Conservation (phyloP, 1,139 yeast genomes). For the Tardiomyces blankii region DNA sequence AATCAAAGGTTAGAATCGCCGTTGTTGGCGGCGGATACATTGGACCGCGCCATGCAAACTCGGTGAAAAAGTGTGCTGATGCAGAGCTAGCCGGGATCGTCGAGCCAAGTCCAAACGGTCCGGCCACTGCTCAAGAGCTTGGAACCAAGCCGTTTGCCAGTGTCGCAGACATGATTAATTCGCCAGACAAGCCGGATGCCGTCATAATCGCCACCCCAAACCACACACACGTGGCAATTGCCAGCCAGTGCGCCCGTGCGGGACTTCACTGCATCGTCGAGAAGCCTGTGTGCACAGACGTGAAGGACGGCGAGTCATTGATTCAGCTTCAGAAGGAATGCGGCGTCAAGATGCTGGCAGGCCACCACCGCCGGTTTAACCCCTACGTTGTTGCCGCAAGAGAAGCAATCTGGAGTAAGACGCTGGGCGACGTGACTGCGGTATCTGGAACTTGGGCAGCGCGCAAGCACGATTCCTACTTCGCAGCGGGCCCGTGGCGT, state of each 20-base stretch:
- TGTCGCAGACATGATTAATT: not conserved
- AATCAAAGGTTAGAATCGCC: not conserved
- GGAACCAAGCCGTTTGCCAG: not conserved
- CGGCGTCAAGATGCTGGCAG: not conserved
- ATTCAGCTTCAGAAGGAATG: not conserved
- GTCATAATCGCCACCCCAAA: not conserved
- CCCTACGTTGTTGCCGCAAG: not conserved
- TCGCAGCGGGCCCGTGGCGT: not conserved
- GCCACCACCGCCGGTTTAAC: not conserved
- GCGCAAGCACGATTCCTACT: not conserved
- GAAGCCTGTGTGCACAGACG: not conserved
- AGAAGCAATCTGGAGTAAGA: not conserved
- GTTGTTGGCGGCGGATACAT: not conserved
- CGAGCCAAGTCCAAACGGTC: not conserved
- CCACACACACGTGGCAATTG: not conserved
- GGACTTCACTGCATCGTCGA: not conserved
- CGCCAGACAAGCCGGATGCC: not conserved
- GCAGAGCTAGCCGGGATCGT: not conserved
- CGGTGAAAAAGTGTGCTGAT: not conserved
- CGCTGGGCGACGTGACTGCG: not conserved
- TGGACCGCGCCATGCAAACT: not conserved
- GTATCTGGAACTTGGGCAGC: not conserved
- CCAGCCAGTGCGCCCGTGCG: not conserved
- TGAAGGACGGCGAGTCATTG: not conserved
- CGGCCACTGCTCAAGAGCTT: not conserved